phyloP scores from a whole-genome alignment of 2,329 filamentous ascomycete genomes.

The Colletotrichum sp. region DNA sequence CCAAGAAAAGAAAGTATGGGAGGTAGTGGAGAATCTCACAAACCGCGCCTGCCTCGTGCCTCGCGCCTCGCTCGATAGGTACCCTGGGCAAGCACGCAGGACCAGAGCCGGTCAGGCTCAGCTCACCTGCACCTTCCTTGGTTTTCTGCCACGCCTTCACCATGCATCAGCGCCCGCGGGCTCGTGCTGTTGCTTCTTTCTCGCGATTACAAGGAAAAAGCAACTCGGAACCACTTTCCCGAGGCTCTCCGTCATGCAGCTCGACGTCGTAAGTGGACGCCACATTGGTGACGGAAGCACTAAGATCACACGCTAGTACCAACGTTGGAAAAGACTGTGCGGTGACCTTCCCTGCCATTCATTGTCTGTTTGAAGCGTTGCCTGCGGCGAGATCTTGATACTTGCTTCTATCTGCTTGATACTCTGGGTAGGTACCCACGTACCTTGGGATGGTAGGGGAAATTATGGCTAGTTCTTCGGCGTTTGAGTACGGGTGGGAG shows the following conservation, averaged over 20 bases:
- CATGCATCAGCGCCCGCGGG: not conserved
- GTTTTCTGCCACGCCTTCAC: not conserved
- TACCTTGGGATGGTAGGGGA: not conserved
- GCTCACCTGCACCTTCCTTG: not conserved
- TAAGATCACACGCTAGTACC: not conserved
- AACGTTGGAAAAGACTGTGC: not conserved
- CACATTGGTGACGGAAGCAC: not conserved
- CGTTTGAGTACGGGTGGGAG: not conserved
- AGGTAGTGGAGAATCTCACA: not conserved
- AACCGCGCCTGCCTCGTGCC: not conserved
- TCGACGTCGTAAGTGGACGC: conserved; percentile 11
- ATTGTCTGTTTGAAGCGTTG: not conserved
- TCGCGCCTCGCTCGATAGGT: not conserved
- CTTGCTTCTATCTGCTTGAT: not conserved
- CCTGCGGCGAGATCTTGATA: not conserved
- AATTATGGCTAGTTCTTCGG: not conserved
- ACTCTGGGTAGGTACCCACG: not conserved
- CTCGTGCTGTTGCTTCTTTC: not conserved
- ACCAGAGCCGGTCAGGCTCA: not conserved
- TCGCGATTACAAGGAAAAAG: not conserved
- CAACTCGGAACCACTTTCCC: not conserved
- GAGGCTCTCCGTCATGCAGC: not conserved
- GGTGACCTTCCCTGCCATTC: not conserved
- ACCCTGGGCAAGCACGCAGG: not conserved
- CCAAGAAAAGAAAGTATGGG: not conserved